Base-by-base conservation (phyloP, 1,284 basidiomycete genomes). In the Trametes sp. region DNA sequence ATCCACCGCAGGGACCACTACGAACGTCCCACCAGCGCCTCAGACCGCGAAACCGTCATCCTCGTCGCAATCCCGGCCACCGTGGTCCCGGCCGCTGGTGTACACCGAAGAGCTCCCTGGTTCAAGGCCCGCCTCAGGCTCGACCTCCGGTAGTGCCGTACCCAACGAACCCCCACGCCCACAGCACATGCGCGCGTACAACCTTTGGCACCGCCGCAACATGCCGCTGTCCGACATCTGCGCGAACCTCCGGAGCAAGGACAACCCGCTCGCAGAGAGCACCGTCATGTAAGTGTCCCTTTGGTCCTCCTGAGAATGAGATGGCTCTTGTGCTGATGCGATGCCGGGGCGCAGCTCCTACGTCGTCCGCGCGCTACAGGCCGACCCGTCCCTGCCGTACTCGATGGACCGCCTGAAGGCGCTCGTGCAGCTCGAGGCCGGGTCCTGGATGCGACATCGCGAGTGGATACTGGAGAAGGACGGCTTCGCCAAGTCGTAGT, bases 241-340 rank as follows among this genome's bases (percentile, higher is more conserved):
- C 72, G 68, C 74, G 14, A 69, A 76, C 44, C 67, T 87, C 67
- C 68, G 79, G 46, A 69, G 75, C 68, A 70, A 68, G 57, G 73
- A 78, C 26, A 80, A 82, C 50, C 82, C 83, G 14, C 75, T 89
- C 54, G 82, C 83, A 59, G 76, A 78, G 57, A 75, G 78, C 35
- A 87, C 86, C 4, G 85, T 87, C 24, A 87, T 89, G 87, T 88
- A 62, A n/a, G n/a, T 64, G 84, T 76, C 23, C 23, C n/a, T 2
- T 10, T 14, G n/a, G n/a, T 55, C n/a, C 1, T 29, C n/a, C 33
- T 29, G 14, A 28, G 26, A 6, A 5, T 7, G 2, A 2, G 35
- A 19, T 41, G 8, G 8, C 14, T 23, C 36, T 5, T 16, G 16
- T 42, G 28, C 59, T 64, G n/a, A 56, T 24, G 19, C 9, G 29